Percentiles rank a stretch among this genome's conserved stretches.
Evolutionary conservation across 768 basidiomycete species (phyloP).

Genomic region (Vishniacozyma victoriae): DNA sequence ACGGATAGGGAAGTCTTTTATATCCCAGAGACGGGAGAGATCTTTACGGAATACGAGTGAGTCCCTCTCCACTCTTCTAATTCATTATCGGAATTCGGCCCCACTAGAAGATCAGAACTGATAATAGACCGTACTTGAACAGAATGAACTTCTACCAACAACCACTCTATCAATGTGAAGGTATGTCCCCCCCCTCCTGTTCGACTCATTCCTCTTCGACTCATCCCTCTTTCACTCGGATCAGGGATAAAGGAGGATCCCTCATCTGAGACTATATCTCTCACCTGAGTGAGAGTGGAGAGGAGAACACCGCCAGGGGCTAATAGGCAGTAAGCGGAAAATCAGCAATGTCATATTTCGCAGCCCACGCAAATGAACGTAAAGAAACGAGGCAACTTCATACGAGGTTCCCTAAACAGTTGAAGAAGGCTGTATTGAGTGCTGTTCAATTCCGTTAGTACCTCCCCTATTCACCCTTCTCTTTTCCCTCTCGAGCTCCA

Average conservation of each 20-base stretch:
- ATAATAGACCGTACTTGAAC: slow-evolving; percentile 65
- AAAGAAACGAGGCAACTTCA: slow-evolving; percentile 85
- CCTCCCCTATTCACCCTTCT: slow-evolving; percentile 13
- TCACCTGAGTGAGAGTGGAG: too few species aligned
- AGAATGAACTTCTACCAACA: slow-evolving; percentile 91
- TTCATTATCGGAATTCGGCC: too few species aligned
- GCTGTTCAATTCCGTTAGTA: slow-evolving; percentile 95
- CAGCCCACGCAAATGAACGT: slow-evolving; percentile 84
- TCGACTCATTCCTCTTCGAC: too few species aligned
- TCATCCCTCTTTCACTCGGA: too few species aligned
- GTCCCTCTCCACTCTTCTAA: slow-evolving; percentile 50
- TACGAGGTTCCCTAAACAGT: slow-evolving; percentile 80
- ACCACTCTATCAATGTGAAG: slow-evolving; percentile 92
- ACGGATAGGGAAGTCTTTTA: slow-evolving; percentile 62
- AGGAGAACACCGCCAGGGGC: too few species aligned
- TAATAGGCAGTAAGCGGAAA: slow-evolving; percentile 88
- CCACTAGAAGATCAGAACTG: background rate
- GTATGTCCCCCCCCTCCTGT: too few species aligned
- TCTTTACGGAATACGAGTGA: slow-evolving; percentile 93
- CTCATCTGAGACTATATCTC: too few species aligned
- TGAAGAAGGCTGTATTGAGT: slow-evolving; percentile 84
- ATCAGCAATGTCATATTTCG: slow-evolving; percentile 86
- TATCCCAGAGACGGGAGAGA: slow-evolving; percentile 90
- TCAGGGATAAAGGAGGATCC: background rate
- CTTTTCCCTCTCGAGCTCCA: slow-evolving; percentile 7